Evolutionary conservation across 345 rosid species (phyloP), one percentile per base, ranked within the genome.

Genomic region (Eucalyptus regnans): DNA sequence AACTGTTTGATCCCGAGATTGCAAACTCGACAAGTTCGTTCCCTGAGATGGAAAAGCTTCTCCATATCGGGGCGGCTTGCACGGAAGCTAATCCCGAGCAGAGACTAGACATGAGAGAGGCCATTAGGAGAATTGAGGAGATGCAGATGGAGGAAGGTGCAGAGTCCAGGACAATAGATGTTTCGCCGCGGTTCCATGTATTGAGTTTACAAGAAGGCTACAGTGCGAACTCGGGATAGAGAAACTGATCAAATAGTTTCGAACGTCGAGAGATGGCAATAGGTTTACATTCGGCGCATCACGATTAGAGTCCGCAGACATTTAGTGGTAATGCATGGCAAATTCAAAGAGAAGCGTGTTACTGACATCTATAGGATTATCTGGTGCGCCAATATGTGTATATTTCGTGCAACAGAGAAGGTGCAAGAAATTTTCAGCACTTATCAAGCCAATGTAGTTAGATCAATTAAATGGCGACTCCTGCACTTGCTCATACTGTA

Each of bases 1-100:
- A 96, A 87, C 41, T 95, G 83, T 92, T 96, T 31, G 99, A 96
- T 91, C 98, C 95, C 2, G 94, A 92, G 89, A 96, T 96, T 50
- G 92, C 91, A 56, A 25, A 90, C 71, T 88, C 93, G 1, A 81
- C 88, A 18, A 79, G 33, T 43, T 90, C 94, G 6, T 50, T 89
- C 12, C 88, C 89, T 0, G 92, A 93, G 88, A 94, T 96, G 91
- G 93, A 91, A 79, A 88, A 89, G 18, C 94, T 96, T 31, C 94
- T 96, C 33, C 88, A 90, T 62, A 91, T 97, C 23, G 99, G 96
- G 29, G 91, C 88, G 5, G 94, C 91, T 86, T 96, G 99, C 89
- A 91, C 93, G 1, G 90, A 92, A 89, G 91, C 90, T 3, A 91
- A 91, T 92, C 95, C 96, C 0, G 90, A 93, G 88, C 87, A 46